Percentiles rank a stretch among this genome's conserved stretches.
phyloP scores from a whole-genome alignment of 2,329 filamentous ascomycete genomes.

The Pseudogymnoascus sp. region DNA sequence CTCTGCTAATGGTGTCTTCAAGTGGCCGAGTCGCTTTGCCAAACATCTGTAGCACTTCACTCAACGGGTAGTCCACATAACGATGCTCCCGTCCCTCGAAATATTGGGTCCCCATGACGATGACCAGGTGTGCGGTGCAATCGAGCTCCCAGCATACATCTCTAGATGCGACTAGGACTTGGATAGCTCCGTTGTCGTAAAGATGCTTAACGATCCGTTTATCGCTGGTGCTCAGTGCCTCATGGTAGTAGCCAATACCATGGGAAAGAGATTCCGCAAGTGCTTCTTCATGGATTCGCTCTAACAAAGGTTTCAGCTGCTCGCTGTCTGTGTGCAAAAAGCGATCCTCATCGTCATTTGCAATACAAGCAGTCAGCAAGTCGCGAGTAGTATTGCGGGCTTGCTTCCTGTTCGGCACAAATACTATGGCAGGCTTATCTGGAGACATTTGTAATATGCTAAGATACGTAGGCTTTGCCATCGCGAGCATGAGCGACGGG shows the following conservation, averaged over 20 bases:
- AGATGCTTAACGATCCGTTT: constrained; percentile 91
- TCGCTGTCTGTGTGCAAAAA: constrained; percentile 81
- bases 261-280: constrained; percentile 85
- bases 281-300: constrained; percentile 76
- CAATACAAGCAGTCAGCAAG: constrained; percentile 75
- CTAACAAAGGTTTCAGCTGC: constrained; percentile 74
- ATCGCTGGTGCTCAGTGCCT: constrained; percentile 80
- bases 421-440: constrained; percentile 83
- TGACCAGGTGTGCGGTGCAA: constrained; percentile 77
- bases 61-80: constrained; percentile 92
- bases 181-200: constrained; percentile 66
- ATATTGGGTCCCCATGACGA: constrained; percentile 97
- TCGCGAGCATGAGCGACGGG: constrained; percentile 95
- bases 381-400: constrained; percentile 81
- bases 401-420: constrained; percentile 90
- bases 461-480: constrained; percentile 90
- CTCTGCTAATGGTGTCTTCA: constrained; percentile 72
- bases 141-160: constrained; percentile 97
- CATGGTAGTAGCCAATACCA: constrained; percentile 94
- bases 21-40: constrained; percentile 79
- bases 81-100: constrained; percentile 95
- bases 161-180: constrained; percentile 65
- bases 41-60: constrained; percentile 95
- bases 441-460: constrained; percentile 82
- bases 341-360: constrained; percentile 85